Evolutionary conservation across 1,139 yeast genomes (phyloP), one percentile per base, ranked within the genome.

Genomic region (Nadsonia starkeyi-henricii): DNA sequence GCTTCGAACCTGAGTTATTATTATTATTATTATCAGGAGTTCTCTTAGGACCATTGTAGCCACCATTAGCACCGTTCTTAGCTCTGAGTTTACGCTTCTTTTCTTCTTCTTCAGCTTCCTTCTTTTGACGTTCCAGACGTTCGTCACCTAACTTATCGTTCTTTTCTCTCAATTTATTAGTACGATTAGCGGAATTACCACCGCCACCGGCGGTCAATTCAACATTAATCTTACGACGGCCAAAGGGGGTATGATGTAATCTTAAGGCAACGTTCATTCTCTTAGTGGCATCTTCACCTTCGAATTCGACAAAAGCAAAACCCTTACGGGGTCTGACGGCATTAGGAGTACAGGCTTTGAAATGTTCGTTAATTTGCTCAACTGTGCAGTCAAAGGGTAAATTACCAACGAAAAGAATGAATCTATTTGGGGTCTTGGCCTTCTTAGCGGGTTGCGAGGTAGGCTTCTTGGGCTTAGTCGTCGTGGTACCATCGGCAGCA

Each of bases 151-250:
- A 67, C 58, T 81, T 81, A 47, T 77, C 83, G 62, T 89, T 88
- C 72, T 91, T 89, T 48, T 75, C 77, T 60, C 77, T 77, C 58
- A 91, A 74, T 67, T 91, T 91, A 46, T 75, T 74, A 51, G 77
- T 61, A 57, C 98, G 72, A 41, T 70, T 72, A 50, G 74, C 72
- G 7, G 94, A 80, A 64, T 89, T 89, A 47, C 98, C 98, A 44
- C 98, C 98, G 45, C 98, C 98, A 48, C 98, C 98, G 45, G 86
- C 98, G 1, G 97, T 91, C 58, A 91, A 73, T 65, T 91, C 98
- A 36, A 91, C 97, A 60, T 91, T 91, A 60, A 91, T 86, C 62
- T 79, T 84, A 55, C 96, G 73, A 49, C 75, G 73, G 52, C 77
- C 73, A 52, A 89, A 63, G 17, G 70, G 60, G 3, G 89, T 72